These are phyloP conservation scores for Cornus controversa DNA, from an alignment of 148 eudicot genomes.

Conservation along the genomic window DNA sequence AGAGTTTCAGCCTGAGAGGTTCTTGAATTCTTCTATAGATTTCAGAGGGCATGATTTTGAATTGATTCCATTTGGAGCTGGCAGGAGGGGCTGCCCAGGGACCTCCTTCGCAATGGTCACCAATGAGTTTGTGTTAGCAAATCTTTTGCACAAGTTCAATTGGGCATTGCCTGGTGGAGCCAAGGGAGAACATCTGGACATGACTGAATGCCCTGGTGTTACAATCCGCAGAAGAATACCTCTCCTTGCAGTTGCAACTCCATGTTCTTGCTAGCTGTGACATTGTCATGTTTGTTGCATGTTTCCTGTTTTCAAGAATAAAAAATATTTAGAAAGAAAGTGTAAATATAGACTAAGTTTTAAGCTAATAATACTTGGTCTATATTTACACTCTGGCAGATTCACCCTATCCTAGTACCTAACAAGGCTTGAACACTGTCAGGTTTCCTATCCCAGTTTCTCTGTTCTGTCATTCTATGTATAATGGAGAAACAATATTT, in stretches of 20 bases:
- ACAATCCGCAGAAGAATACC: slow-evolving; percentile 31
- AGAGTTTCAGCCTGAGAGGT: slow-evolving; percentile 16
- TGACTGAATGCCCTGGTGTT: slow-evolving; percentile 33
- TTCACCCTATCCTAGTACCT: no score
- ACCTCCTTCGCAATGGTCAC: slow-evolving; percentile 18
- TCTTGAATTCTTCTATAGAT: slow-evolving; percentile 4
- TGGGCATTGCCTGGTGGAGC: slow-evolving; percentile 32
- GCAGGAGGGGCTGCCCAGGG: slow-evolving; percentile 38
- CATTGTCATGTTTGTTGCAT: background rate
- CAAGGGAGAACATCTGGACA: slow-evolving; percentile 24
- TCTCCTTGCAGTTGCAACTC: slow-evolving; percentile 39
- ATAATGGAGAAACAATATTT: no score
- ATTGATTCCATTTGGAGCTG: slow-evolving; percentile 43
- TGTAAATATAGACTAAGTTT: background rate
- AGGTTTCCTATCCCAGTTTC: no score
- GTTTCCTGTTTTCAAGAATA: background rate
- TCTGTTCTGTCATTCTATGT: no score
- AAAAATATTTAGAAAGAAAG: no score
- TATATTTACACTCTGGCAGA: no score
- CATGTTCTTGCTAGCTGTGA: background rate
- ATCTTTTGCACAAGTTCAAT: slow-evolving; percentile 29
- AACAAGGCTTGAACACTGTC: no score
- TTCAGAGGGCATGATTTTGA: slow-evolving; percentile 31
- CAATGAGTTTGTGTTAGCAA: slow-evolving; percentile 38
- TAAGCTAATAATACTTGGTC: no score